Percentiles rank a stretch among this genome's conserved stretches.
phyloP scores from a whole-genome alignment of 1,284 basidiomycete genomes.

The Puccinia novopanici region DNA sequence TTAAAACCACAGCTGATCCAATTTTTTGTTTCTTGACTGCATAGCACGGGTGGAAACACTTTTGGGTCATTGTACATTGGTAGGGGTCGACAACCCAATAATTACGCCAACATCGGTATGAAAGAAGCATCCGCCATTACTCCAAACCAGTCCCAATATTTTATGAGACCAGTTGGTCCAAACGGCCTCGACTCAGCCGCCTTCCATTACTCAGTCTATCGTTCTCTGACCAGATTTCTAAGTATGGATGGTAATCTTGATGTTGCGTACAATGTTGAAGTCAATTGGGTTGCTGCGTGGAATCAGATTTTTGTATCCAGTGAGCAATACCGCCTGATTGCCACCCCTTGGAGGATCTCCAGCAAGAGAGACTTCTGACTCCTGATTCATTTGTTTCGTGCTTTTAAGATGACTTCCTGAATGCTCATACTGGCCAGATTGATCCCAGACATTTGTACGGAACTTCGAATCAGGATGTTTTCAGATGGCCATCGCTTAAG shows the following conservation, averaged over 20 bases:
- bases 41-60: constrained; percentile 77
- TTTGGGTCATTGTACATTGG: constrained; percentile 84
- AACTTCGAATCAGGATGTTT: too few species aligned
- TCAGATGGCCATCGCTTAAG: too few species aligned
- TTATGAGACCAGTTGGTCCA: constrained; percentile 69
- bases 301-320: constrained; percentile 79
- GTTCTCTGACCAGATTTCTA: constrained; percentile 75
- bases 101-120: constrained; percentile 66
- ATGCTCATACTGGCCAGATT: too few species aligned
- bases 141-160: constrained; percentile 69
- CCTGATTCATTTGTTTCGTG: background rate
- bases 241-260: constrained; percentile 89
- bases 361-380: background rate
- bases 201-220: constrained; percentile 90
- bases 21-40: background rate
- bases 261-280: constrained; percentile 79
- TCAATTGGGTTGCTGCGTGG: constrained; percentile 82
- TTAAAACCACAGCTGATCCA: background rate
- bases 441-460: too few species aligned
- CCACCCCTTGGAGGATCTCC: background rate
- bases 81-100: constrained; percentile 75
- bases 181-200: constrained; percentile 74
- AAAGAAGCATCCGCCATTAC: constrained; percentile 67
- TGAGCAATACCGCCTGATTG: background rate
- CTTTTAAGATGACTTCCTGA: constrained; percentile 71